Evolutionary conservation across 352 stramenopile genomes (phyloP), one percentile per base, ranked within the genome.

Genomic region (Pythium utonaiense): DNA sequence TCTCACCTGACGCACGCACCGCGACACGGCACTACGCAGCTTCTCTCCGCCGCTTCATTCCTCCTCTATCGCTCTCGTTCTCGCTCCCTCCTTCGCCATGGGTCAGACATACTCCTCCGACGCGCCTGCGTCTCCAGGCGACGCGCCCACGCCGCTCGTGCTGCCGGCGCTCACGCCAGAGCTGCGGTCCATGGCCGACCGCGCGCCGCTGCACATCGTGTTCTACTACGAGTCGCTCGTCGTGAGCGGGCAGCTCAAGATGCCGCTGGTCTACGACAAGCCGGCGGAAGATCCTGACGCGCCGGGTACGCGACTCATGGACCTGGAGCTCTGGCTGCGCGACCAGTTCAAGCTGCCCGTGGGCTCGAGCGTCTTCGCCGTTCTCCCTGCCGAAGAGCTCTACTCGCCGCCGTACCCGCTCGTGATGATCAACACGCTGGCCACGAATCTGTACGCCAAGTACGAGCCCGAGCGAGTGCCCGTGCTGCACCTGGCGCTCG

Each of bases 401-500:
- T 95, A 93, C 57, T 88, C 76, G 21, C 85, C 85, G 24, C 75
- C 81, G 55, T 87, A 83, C 53, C 85, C 85, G 53, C 72, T 95
- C 49, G 77, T 86, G 45, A 88, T 95, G 71, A 72, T 95, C 77
- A 95, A 95, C 59, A 80, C 79, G 10, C 60, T 91, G 14, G 83
- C 78, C 0, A 33, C 57, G 0, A 59, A 62, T 31, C 38, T 91
- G 9, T 81, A 83, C 49, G 54, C 69, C 44, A 67, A 67, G 50
- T 74, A 76, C 51, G 71, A 84, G 53, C 45, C 40, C 36, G 66
- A 74, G 27, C 65, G 61, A 12, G 52, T 80, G 52, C 85, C 85
- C 0, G 73, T 88, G 57, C 56, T 93, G 17, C 78, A 86, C 41
- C 77, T 88, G 30, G 78, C 72, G 24, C 66, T 95, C 33, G 71